Evolutionary conservation across 2,329 filamentous ascomycete genomes (phyloP).

Genomic region (Colletotrichum scovillei): DNA sequence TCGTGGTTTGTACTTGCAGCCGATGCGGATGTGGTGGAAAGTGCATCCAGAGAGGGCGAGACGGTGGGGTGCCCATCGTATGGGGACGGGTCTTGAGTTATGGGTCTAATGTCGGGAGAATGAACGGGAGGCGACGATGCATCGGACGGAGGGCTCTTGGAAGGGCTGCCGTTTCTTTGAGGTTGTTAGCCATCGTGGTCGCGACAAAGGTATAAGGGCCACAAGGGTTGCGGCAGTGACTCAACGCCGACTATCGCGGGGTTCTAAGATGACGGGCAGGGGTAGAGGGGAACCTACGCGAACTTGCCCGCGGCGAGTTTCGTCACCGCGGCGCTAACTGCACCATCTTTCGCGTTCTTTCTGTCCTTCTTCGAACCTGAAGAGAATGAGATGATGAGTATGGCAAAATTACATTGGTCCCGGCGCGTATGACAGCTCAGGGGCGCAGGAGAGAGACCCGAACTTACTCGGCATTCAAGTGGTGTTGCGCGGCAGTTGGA

Average conservation of each 20-base stretch:
- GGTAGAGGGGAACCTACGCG: conserved; percentile 52
- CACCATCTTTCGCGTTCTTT: conserved; percentile 66
- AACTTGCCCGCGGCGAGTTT: conserved; percentile 64
- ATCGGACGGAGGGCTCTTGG: conserved; percentile 45
- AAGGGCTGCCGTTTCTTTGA: conserved; percentile 45
- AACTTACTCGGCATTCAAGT: conserved; percentile 39
- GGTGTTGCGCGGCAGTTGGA: conserved; percentile 37
- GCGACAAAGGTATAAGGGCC: conserved; percentile 39
- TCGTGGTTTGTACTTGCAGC: conserved; percentile 59
- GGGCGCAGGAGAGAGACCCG: not conserved
- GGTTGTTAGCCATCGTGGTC: conserved; percentile 25
- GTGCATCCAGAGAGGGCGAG: conserved; percentile 60
- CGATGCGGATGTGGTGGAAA: conserved; percentile 61
- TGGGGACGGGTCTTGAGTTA: conserved; percentile 43
- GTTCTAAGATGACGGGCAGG: conserved; percentile 14
- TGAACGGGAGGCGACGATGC: conserved; percentile 53
- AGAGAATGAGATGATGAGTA: conserved; percentile 4
- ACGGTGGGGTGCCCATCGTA: conserved; percentile 55
- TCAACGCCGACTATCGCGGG: conserved; percentile 40
- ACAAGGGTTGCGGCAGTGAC: conserved; percentile 38
- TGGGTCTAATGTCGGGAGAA: conserved; percentile 59
- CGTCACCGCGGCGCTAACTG: conserved; percentile 64
- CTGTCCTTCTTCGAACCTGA: conserved; percentile 62
- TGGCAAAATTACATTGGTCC: not conserved
- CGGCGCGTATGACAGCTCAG: not conserved